These are phyloP conservation scores for Raffaelea ambrosiae DNA, from an alignment of 2,329 filamentous ascomycete species.

Conservation along the genomic window DNA sequence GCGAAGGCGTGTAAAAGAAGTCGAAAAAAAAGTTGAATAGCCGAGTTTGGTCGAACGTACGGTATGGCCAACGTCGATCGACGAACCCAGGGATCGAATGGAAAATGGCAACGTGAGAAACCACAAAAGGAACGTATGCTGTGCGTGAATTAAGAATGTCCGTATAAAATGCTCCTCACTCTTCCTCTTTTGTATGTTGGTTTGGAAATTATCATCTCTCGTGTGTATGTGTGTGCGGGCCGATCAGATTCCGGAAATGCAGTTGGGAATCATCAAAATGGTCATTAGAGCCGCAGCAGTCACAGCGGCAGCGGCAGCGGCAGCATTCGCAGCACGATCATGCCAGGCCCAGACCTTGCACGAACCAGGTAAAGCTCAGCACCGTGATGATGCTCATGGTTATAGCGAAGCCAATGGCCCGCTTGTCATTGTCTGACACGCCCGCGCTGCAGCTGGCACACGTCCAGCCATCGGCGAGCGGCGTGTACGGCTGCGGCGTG, in stretches of 20 bases:
- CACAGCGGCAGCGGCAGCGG: too few relatives aligned
- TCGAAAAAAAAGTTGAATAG: too few relatives aligned
- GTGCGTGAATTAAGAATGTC: neutral
- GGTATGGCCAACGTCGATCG: too few relatives aligned
- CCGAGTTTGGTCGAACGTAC: too few relatives aligned
- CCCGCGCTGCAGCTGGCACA: constrained; percentile 52
- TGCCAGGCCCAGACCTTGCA: constrained; percentile 34
- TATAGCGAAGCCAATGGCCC: constrained; percentile 40
- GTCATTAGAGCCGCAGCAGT: constrained; percentile 15
- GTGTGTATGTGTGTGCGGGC: too few relatives aligned
- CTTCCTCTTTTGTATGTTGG: too few relatives aligned
- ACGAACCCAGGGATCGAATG: too few relatives aligned
- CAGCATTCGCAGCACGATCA: too few relatives aligned
- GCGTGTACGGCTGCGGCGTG: constrained; percentile 39
- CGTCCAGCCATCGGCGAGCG: constrained; percentile 39
- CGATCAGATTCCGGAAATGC: too few relatives aligned
- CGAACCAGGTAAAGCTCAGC: constrained; percentile 57
- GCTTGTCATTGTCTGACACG: constrained; percentile 34
- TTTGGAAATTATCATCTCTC: too few relatives aligned
- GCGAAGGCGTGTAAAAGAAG: neutral
- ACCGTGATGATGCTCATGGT: constrained; percentile 49
- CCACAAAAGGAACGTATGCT: neutral
- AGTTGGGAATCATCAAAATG: too few relatives aligned
- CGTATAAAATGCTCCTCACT: neutral
- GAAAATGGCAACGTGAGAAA: too few relatives aligned